Percentiles rank a stretch among this genome's conserved stretches.
These are phyloP conservation scores for Rosa hybrid DNA, from an alignment of 331 rosid species.

Conservation along the genomic window DNA sequence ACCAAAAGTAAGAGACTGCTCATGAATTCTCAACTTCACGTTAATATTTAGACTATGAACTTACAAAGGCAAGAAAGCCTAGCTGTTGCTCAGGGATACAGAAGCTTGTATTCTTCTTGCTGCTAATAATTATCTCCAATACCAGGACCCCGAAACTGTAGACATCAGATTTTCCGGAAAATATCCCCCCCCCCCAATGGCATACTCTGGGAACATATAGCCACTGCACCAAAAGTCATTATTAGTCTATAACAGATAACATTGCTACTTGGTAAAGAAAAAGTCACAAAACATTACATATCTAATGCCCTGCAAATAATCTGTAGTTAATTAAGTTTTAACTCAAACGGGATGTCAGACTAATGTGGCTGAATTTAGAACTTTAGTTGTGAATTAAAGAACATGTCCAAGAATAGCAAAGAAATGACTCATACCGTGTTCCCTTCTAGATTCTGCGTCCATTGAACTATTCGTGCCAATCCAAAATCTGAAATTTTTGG, in stretches of 20 bases:
- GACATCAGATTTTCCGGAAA: constrained; percentile 47
- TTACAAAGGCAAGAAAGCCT: constrained; percentile 38
- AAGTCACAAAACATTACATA: no score
- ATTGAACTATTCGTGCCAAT: constrained; percentile 16
- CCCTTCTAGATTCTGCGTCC: constrained; percentile 30
- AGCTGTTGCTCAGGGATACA: constrained; percentile 15
- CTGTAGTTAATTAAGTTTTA: no score
- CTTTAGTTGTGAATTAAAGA: neutral
- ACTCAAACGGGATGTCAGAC: no score
- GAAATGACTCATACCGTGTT: constrained; percentile 34
- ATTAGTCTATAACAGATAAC: neutral
- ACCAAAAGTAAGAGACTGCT: neutral
- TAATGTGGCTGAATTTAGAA: neutral
- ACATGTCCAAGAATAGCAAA: neutral
- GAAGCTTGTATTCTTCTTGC: constrained; percentile 38
- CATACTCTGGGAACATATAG: constrained; percentile 49
- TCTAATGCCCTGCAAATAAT: no score
- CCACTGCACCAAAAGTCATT: constrained; percentile 23
- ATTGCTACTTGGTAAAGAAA: no score
- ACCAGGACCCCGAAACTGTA: constrained; percentile 48
- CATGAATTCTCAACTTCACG: no score
- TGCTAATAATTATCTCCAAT: constrained; percentile 34
- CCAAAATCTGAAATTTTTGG: no score
- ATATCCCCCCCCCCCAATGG: constrained; percentile 20
- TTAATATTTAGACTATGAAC: neutral